Conservation (phyloP, 1,284 basidiomycete genomes). For the Melampsora occidentalis region DNA sequence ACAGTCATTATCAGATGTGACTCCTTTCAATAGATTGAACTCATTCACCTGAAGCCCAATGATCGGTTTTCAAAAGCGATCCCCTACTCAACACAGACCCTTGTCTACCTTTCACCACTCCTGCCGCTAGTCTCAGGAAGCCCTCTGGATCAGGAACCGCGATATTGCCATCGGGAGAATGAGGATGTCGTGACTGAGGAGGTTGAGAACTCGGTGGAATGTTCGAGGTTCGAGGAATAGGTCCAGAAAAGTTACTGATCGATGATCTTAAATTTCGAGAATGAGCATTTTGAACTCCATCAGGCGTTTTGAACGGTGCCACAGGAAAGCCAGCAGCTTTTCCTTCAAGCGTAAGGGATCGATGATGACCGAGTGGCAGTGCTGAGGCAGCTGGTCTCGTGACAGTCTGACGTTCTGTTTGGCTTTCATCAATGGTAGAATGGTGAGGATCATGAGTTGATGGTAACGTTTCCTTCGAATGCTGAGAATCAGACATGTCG, state of each 20-base stretch:
- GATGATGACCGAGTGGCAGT: too few species aligned
- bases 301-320: too few species aligned
- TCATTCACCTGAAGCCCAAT: constrained; percentile 35
- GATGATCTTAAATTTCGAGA: constrained; percentile 1
- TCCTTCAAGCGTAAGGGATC: too few species aligned
- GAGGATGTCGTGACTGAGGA: background rate
- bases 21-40: background rate
- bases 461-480: too few species aligned
- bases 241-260: constrained; percentile 4
- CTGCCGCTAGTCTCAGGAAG: constrained; percentile 29
- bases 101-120: constrained; percentile 42
- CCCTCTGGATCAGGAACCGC: constrained; percentile 20
- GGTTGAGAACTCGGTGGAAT: background rate
- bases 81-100: constrained; percentile 41
- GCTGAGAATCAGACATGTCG: too few species aligned
- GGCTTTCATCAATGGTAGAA: too few species aligned
- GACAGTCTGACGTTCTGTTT: too few species aligned
- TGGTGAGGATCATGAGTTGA: too few species aligned
- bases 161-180: background rate
- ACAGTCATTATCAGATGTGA: background rate
- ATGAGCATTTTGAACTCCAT: too few species aligned
- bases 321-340: too few species aligned
- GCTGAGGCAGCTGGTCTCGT: too few species aligned
- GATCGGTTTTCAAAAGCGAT: constrained; percentile 41
- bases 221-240: background rate